Evolutionary conservation across 1,139 yeast genomes (phyloP).

Genomic region (Diutina mesorugosa): DNA sequence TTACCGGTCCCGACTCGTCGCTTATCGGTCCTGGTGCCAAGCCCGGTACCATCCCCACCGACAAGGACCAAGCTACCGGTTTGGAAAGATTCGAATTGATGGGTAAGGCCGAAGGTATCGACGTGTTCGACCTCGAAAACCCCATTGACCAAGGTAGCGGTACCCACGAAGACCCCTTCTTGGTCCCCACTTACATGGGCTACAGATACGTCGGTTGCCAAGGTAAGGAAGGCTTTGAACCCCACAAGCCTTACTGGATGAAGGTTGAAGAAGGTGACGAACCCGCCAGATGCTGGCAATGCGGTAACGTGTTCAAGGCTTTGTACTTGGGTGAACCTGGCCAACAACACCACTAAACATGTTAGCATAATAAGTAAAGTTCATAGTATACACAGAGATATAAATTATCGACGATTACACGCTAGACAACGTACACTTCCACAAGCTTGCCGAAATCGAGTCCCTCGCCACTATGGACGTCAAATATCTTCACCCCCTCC

Average conservation of each 20-base stretch:
- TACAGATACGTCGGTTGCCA: slow-evolving; percentile 96
- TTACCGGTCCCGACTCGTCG: slow-evolving; percentile 58
- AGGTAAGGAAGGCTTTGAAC: slow-evolving; percentile 72
- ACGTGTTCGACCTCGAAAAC: slow-evolving; percentile 85
- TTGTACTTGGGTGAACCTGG: slow-evolving; percentile 80
- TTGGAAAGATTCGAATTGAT: slow-evolving; percentile 90
- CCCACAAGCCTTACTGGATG: slow-evolving; percentile 89
- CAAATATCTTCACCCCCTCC: slow-evolving; percentile 54
- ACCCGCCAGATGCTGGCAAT: slow-evolving; percentile 96
- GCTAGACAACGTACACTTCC: slow-evolving; percentile 43
- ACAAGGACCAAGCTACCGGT: slow-evolving; percentile 96
- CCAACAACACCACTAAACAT: slow-evolving; percentile 37
- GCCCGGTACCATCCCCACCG: slow-evolving; percentile 78
- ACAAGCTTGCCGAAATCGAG: slow-evolving; percentile 60
- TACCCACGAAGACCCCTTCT: slow-evolving; percentile 68
- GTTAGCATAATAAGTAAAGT: background rate
- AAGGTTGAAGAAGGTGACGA: slow-evolving; percentile 64
- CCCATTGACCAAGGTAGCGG: slow-evolving; percentile 83
- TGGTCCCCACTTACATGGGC: slow-evolving; percentile 84
- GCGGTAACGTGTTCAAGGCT: slow-evolving; percentile 89
- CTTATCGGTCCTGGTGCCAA: slow-evolving; percentile 87
- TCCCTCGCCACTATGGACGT: slow-evolving; percentile 52
- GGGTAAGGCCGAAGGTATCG: slow-evolving; percentile 93
- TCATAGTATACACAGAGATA: background rate
- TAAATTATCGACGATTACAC: background rate